These are phyloP conservation scores for Fistulifera pelliculosa DNA, from an alignment of 108 stramenopile species.

Conservation along the genomic window DNA sequence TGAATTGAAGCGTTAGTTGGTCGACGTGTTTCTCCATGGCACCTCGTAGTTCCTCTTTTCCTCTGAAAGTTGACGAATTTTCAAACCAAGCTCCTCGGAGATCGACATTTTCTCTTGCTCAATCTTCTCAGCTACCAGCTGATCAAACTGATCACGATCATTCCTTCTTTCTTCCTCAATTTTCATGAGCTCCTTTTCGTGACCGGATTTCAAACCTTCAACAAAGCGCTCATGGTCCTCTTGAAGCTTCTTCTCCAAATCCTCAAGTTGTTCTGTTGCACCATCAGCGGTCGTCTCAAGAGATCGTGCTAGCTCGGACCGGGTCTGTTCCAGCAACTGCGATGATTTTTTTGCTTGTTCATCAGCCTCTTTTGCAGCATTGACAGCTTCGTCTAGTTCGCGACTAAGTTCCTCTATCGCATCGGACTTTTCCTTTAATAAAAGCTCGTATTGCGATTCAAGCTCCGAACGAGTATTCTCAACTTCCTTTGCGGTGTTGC, in stretches of 20 bases:
- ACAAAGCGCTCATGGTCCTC: neutral
- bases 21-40: conserved; percentile 69
- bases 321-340: neutral
- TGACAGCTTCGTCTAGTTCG: neutral
- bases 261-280: neutral
- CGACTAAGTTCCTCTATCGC: neutral
- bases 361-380: neutral
- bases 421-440: neutral
- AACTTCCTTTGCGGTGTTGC: neutral
- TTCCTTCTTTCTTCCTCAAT: conserved; percentile 7
- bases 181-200: conserved; percentile 3
- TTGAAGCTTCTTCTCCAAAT: neutral
- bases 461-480: neutral
- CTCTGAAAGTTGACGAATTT: neutral
- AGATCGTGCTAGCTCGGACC: conserved; percentile 5
- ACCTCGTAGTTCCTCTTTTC: conserved; percentile 50
- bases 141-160: neutral
- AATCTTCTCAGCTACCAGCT: neutral
- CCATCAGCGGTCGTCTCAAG: neutral
- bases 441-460: neutral
- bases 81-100: neutral
- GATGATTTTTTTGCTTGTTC: conserved; percentile 4
- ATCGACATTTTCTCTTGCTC: conserved; percentile 2
- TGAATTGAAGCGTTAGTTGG: conserved; percentile 55
- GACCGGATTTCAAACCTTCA: conserved; percentile 1